Evolutionary conservation across 1,139 yeast species (phyloP), one percentile per base, ranked within the genome.

Genomic region (Taphrina pruni): DNA sequence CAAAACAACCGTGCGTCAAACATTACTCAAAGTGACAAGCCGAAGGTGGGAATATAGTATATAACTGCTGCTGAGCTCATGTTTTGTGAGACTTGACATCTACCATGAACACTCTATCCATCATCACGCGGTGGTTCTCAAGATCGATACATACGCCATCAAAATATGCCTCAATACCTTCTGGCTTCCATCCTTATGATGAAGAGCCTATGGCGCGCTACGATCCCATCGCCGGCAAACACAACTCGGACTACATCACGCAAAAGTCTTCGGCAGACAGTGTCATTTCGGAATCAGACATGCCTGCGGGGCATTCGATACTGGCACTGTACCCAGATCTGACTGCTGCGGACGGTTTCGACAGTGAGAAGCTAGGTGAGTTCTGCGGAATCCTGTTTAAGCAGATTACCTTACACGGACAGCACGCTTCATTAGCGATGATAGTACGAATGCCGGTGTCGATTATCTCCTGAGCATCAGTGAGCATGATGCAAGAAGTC

Each of bases 281-380:
- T 21, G 36, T 50, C 36, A 21, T 17, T 17, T 8, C 36, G 9
- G 54, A 50, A n/a, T 54, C 43, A 12, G 58, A 54, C 8, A 54
- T 54, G 58, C 58, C 58, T 36, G 58, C 36, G 14, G 39, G 60
- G 50, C 36, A 41, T 1, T 38, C 46, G 7, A 56, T 56, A 7
- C 50, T 56, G 17, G 36, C 60, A 39, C 60, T 56, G 14, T 56
- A 56, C 17, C 60, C 60, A 9, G 60, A 56, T n/a, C 60, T 56
- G n/a, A 26, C 60, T 14, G 17, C 21, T 20, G 60, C 36, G 12
- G 50, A 32, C 12, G 50, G 38, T 9, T 56, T 56, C 50, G 50
- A 41, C 38, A 36, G 38, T 6, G 50, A 1, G 36, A 56, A 56
- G 48, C 38, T 56, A 50, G 60, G 60, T 56, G 20, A 21, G 6